These are phyloP conservation scores for Tylopilus sp. DNA, from an alignment of 768 basidiomycete species.

Conservation along the genomic window DNA sequence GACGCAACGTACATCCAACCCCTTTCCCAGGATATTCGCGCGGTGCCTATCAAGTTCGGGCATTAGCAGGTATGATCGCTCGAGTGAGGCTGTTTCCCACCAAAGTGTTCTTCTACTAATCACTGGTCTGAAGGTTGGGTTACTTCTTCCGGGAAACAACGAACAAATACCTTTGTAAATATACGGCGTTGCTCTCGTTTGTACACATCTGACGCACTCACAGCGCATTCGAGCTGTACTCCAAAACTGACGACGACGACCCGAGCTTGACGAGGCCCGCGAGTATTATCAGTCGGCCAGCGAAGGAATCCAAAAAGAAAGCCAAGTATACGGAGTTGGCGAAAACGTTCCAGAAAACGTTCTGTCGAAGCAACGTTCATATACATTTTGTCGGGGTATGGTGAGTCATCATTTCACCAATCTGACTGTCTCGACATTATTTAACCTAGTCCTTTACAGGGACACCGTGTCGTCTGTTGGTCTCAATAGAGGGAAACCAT, in stretches of 20 bases:
- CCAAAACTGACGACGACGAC: constrained; percentile 22
- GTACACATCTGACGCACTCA: not conserved
- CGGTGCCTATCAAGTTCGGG: constrained; percentile 46
- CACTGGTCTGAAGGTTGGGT: constrained; percentile 34
- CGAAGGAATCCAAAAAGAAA: constrained; percentile 10
- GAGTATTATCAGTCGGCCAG: constrained; percentile 8
- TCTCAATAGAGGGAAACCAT: constrained; percentile 25
- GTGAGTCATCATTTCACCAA: constrained; percentile 23
- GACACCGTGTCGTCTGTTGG: constrained; percentile 49
- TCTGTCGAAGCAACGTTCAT: constrained; percentile 31
- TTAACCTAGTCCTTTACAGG: constrained; percentile 24
- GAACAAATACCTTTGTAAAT: constrained; percentile 40
- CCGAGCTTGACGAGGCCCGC: constrained; percentile 4
- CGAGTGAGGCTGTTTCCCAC: constrained; percentile 23
- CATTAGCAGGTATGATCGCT: constrained; percentile 43
- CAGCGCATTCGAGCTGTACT: constrained; percentile 41
- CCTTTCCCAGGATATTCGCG: constrained; percentile 40
- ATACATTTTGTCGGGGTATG: constrained; percentile 46
- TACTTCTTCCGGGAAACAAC: constrained; percentile 39
- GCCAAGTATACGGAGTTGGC: constrained; percentile 21
- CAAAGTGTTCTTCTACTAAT: not conserved
- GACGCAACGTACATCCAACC: not conserved
- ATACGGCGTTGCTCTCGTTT: not conserved
- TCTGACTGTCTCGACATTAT: not conserved
- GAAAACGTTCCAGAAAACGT: constrained; percentile 33